Percentiles rank a stretch among this genome's conserved stretches.
These are phyloP conservation scores for Phytophthora kernoviae DNA, from an alignment of 352 stramenopile species.

Conservation along the genomic window DNA sequence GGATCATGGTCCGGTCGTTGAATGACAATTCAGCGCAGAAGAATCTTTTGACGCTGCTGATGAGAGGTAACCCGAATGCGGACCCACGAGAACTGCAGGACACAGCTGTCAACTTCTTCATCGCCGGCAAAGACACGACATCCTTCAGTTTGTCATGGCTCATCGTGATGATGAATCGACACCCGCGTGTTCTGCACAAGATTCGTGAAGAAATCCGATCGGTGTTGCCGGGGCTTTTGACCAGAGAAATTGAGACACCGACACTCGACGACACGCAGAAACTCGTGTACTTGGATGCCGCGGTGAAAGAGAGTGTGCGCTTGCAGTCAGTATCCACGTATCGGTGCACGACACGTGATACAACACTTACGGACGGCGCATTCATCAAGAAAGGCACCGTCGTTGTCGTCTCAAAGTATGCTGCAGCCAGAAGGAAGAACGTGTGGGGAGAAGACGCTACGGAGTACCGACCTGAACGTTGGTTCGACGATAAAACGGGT, in stretches of 20 bases:
- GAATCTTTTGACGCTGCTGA: conserved; percentile 39
- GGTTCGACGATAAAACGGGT: conserved; percentile 37
- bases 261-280: conserved; percentile 47
- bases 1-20: conserved; percentile 45
- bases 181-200: conserved; percentile 43
- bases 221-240: conserved; percentile 27
- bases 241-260: conserved; percentile 15
- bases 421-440: conserved; percentile 36
- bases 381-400: conserved; percentile 40
- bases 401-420: conserved; percentile 50
- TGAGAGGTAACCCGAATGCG: conserved; percentile 31
- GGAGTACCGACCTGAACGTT: conserved; percentile 40
- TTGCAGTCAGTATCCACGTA: conserved; percentile 38
- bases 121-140: conserved; percentile 60
- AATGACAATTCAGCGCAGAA: conserved; percentile 10
- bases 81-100: conserved; percentile 44
- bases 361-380: conserved; percentile 58
- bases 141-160: conserved; percentile 56
- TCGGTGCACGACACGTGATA: conserved; percentile 17
- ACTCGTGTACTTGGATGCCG: conserved; percentile 60
- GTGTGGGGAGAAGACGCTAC: conserved; percentile 53
- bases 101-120: conserved; percentile 62
- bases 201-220: conserved; percentile 36
- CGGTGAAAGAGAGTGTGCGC: conserved; percentile 59
- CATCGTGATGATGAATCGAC: conserved; percentile 49